Conservation (phyloP, 1,139 yeast genomes). For the Chernovozyma sophiae-reginae region DNA sequence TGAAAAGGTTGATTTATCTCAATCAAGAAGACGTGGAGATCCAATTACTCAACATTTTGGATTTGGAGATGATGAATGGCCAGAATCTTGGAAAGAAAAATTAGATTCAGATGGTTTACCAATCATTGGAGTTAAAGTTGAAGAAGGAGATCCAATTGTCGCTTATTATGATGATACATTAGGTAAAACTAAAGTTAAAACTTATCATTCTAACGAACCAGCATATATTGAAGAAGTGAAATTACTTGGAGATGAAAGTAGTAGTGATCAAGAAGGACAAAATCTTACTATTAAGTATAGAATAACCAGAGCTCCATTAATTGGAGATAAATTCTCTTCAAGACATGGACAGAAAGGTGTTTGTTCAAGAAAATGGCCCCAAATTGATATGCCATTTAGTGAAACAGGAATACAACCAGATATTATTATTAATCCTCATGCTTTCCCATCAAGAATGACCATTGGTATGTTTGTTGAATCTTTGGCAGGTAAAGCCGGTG, state of each 20-base stretch:
- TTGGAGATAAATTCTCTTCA: conserved; percentile 97
- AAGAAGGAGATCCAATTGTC: conserved; percentile 94
- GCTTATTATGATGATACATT: conserved; percentile 89
- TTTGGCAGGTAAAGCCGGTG: conserved; percentile 97
- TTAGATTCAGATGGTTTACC: conserved; percentile 95
- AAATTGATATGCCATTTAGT: conserved; percentile 93
- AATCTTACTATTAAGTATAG: conserved; percentile 84
- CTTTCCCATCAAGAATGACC: conserved; percentile 99
- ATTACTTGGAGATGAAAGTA: conserved; percentile 78
- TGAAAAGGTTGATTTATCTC: conserved; percentile 80
- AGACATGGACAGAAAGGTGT: conserved; percentile 99
- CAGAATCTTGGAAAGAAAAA: conserved; percentile 81
- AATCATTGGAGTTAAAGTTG: conserved; percentile 76
- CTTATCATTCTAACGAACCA: conserved; percentile 92
- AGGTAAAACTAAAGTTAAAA: conserved; percentile 88
- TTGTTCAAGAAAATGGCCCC: conserved; percentile 98
- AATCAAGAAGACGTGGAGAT: conserved; percentile 84
- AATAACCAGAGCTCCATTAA: conserved; percentile 85
- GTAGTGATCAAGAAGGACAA: conserved; percentile 72
- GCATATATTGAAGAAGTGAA: conserved; percentile 96
- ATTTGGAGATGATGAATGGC: conserved; percentile 90
- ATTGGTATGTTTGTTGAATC: conserved; percentile 99
- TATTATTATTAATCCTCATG: conserved; percentile 96
- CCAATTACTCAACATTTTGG: conserved; percentile 95
- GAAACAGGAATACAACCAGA: conserved; percentile 97